Base-by-base conservation (phyloP, 179 eudicot species). In the Carnegiea gigantea region DNA sequence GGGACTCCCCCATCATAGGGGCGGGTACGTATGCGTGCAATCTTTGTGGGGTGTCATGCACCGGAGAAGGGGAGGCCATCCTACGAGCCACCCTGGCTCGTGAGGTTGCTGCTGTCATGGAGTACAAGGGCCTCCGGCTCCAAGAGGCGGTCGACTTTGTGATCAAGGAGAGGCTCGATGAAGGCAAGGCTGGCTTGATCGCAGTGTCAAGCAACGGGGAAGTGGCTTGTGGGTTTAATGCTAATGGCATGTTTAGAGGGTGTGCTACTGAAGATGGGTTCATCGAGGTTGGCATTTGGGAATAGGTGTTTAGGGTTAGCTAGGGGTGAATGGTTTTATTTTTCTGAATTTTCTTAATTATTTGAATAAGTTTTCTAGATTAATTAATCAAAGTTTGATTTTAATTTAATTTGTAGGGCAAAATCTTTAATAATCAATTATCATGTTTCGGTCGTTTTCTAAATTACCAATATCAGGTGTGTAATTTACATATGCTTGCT, bases 41-140 rank as follows among this genome's bases (percentile, higher is more conserved):
- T 15, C 46, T 87, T 9, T 94, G 98, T 48, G 98, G 90, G 1
- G 93, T 94, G 4, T 94, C 98, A 5, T 94, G 98, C 83, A 94
- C 98, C 0, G 98, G 98, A 0, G 98, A 93, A 74, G 98, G 98
- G 0, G 98, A 94, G 88, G 93, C 95, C 0, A 94, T 94, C 76
- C 86, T 94, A 18, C 86, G 98, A 1, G 92, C 86, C 49, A 94
- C 98, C 7, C 76, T 94, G 59, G 95, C 98, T 0, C 88, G 98
- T 1, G 98, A 94, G 12, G 97, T 93, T 80, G 97, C 92, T 13
- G 97, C 98, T 1, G 89, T 94, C 75, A 94, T 94, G 97, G 97
- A 94, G 88, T 94, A 94, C 79, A 94, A 93, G 80, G 98, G 90
- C 24, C 28, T 92, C 18, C 83, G 86, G 21, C 89, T 93, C 3